Conservation (phyloP, 805 yeast genomes). For the Scheffersomyces amazonensis region DNA sequence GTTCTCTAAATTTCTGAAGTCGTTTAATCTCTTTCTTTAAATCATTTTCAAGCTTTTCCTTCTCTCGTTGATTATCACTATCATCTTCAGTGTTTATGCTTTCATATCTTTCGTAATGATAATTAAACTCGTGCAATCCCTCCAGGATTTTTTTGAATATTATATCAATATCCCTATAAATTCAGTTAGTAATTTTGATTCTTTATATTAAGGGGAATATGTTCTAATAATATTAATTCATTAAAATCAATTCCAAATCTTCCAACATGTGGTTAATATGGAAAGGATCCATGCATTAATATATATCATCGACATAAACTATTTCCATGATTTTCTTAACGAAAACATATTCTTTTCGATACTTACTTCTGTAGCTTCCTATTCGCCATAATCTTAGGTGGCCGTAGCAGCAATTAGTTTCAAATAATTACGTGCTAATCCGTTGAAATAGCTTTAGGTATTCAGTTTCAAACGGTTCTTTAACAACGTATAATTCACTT, state of each 20-base stretch:
- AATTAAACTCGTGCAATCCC: constrained; percentile 43
- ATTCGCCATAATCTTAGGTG: constrained; percentile 23
- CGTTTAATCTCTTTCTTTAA: constrained; percentile 45
- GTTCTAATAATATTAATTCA: too few species aligned
- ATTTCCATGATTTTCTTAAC: too few species aligned
- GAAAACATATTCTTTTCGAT: too few species aligned
- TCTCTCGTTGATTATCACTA: constrained; percentile 38
- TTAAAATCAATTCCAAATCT: too few species aligned
- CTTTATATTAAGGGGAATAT: neutral
- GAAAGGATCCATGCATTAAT: too few species aligned
- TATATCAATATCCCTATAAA: constrained; percentile 35
- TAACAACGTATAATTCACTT: too few species aligned
- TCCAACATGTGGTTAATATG: too few species aligned
- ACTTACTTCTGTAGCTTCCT: constrained; percentile 38
- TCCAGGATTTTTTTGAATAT: constrained; percentile 44
- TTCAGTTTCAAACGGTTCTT: too few species aligned
- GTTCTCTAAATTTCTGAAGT: constrained; percentile 44
- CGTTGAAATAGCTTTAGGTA: too few species aligned
- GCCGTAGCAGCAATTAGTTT: too few species aligned
- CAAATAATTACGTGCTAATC: too few species aligned
- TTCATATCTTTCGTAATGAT: constrained; percentile 43
- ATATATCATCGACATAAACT: too few species aligned
- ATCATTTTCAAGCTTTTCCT: constrained; percentile 42
- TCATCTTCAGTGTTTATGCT: constrained; percentile 24
- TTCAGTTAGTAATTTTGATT: constrained; percentile 1